These are phyloP conservation scores for Penicillium antarcticum DNA, from an alignment of 495 filamentous ascomycete species.

Conservation along the genomic window DNA sequence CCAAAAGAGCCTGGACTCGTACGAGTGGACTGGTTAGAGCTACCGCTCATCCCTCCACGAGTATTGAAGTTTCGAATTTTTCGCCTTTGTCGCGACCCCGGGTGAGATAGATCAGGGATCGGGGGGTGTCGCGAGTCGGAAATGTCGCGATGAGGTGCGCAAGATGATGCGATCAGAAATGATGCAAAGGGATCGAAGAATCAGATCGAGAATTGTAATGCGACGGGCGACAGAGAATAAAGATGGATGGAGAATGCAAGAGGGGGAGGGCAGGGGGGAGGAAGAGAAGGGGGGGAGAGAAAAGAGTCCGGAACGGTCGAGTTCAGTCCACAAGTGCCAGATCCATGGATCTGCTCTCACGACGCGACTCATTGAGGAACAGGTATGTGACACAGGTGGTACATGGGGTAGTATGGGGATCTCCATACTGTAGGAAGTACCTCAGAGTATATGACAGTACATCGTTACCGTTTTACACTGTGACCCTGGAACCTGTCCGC, in stretches of 20 bases:
- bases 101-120: conserved; percentile 5
- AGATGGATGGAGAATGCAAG: conserved; percentile 14
- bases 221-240: conserved; percentile 10
- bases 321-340: conserved; percentile 24
- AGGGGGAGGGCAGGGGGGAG: conserved; percentile 11
- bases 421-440: conserved; percentile 9
- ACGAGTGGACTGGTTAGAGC: conserved; percentile 46
- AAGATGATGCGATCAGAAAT: conserved; percentile 12
- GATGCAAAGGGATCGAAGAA: conserved; percentile 15
- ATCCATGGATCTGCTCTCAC: conserved; percentile 31
- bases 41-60: conserved; percentile 47
- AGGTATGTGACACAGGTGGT: conserved; percentile 9
- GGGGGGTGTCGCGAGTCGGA: conserved; percentile 11
- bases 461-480: conserved; percentile 5
- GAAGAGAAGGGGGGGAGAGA: conserved; percentile 20
- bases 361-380: conserved; percentile 25
- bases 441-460: conserved; percentile 12
- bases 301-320: conserved; percentile 31
- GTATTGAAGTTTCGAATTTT: conserved; percentile 13
- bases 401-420: not conserved
- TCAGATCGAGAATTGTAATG: conserved; percentile 14
- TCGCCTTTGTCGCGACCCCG: conserved; percentile 26
- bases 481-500: conserved; percentile 19
- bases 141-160: conserved; percentile 17
- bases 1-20: conserved; percentile 47